Evolutionary conservation across 106 monocot species (phyloP), one percentile per base, ranked within the genome.

Genomic region (Gastrodia elata): DNA sequence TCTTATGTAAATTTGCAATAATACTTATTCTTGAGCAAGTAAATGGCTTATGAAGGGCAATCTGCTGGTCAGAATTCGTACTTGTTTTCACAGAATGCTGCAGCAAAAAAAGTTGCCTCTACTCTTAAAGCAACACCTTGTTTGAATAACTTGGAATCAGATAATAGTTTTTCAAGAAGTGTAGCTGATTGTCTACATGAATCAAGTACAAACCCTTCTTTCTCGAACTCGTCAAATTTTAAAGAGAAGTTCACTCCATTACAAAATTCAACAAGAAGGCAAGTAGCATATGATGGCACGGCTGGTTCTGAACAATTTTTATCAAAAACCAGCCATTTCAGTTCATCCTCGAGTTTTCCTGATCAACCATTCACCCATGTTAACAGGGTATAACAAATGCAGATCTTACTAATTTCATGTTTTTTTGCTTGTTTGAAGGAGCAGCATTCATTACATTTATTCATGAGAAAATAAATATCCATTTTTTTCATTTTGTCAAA

Each of bases 321-420:
- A 33, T 44, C 77, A 67, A 84, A 27, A 16, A 1, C 26, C 26
- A 48, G 34, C 34, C 75, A 14, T 11, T 28, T 22, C 40, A 37
- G 59, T 55, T 38, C 73, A 38, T 76, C 68, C 2, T 70, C 64
- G 9, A 44, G 39, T 10, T 28, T 38, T 46, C 55, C 22, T 67
- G 38, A 46, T 65, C 73, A 58, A 68, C 20, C 52, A 71, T 22
- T 64, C 46, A 75, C 27, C 7, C 14, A 55, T 30, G 6, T 44
- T 38, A 56, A 74, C 25, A 76, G 73, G 79, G 82, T 78, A 73
- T 46, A 36, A 41, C 22, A 39, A 32, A 35, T 43, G 0, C 24
- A 18, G 24, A 70, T 59, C 20, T 28, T n/a, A 38, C 22, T 39
- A 38, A 61, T 13, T 32, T 32, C 61, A 61, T 61, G 32, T 11